Conservation (phyloP, 805 yeast genomes). For the Suhomyces emberorum region DNA sequence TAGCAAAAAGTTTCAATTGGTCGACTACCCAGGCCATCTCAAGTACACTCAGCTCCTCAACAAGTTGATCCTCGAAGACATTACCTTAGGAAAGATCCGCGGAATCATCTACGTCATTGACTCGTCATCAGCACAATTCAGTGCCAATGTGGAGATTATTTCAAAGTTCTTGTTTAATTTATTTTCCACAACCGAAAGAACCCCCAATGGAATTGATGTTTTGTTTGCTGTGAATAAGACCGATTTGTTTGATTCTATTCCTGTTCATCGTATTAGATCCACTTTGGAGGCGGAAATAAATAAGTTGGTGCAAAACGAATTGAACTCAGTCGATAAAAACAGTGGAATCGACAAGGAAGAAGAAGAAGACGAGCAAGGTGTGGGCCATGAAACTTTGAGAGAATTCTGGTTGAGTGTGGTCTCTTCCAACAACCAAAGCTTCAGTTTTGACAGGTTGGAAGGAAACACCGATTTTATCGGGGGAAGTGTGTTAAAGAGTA, state of each 20-base stretch:
- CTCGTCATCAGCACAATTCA: constrained; percentile 55
- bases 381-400: constrained; percentile 37
- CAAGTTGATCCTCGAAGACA: constrained; percentile 43
- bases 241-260: constrained; percentile 81
- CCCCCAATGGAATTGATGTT: constrained; percentile 68
- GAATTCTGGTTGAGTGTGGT: constrained; percentile 44
- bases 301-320: constrained; percentile 46
- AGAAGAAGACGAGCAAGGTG: constrained; percentile 31
- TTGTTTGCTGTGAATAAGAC: constrained; percentile 80
- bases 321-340: constrained; percentile 34
- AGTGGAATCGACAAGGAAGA: constrained; percentile 38
- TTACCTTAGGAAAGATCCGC: constrained; percentile 41
- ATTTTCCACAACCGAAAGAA: constrained; percentile 58
- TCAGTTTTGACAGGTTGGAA: constrained; percentile 66
- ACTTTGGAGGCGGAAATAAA: constrained; percentile 64
- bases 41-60: constrained; percentile 63
- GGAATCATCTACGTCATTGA: constrained; percentile 82
- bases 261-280: constrained; percentile 55
- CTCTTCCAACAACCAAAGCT: constrained; percentile 37
- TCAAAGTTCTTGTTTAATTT: constrained; percentile 60
- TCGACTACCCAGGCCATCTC: constrained; percentile 88
- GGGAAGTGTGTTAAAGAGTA: constrained; percentile 66
- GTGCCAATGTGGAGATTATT: constrained; percentile 33
- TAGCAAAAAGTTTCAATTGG: constrained; percentile 44
- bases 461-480: constrained; percentile 66